phyloP scores from a whole-genome alignment of 169 alveolate genomes.

The Ichthyophthirius multifiliis region DNA sequence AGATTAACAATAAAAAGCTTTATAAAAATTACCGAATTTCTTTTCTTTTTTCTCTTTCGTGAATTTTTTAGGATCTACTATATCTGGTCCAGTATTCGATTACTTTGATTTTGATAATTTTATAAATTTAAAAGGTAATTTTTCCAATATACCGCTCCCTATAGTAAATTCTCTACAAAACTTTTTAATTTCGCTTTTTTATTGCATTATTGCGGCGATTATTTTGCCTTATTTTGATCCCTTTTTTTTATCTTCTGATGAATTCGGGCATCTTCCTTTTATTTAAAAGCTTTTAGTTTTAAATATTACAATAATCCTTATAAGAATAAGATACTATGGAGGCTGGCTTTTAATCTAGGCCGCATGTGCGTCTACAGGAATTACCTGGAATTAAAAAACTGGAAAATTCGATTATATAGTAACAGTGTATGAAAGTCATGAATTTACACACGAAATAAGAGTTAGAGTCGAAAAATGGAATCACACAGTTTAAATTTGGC shows the following conservation, averaged over 20 bases:
- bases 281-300: slow-evolving; percentile 4
- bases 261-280: background rate
- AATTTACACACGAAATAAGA: slow-evolving; percentile 3
- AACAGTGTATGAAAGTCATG: slow-evolving; percentile 11
- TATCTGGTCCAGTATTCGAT: slow-evolving; percentile 36
- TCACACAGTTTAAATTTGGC: slow-evolving; percentile 27
- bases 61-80: slow-evolving; percentile 12
- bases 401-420: slow-evolving; percentile 15
- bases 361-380: slow-evolving; percentile 37
- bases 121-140: slow-evolving; percentile 1
- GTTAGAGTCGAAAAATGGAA: slow-evolving; percentile 31
- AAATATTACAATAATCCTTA: slow-evolving; percentile 4
- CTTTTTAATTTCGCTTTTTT: slow-evolving; percentile 8
- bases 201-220: background rate
- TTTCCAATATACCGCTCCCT: slow-evolving; percentile 20
- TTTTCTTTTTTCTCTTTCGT: slow-evolving; percentile 8
- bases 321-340: slow-evolving; percentile 24
- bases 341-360: slow-evolving; percentile 29
- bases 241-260: background rate
- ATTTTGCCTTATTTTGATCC: slow-evolving; percentile 9
- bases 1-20: slow-evolving; percentile 16
- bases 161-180: background rate
- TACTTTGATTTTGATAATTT: slow-evolving; percentile 29
- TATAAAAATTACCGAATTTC: slow-evolving; percentile 14
- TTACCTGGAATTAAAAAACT: slow-evolving; percentile 4